Evolutionary conservation across 176 grass and related monocot genomes (phyloP).

Genomic region (Avena atlantica): DNA sequence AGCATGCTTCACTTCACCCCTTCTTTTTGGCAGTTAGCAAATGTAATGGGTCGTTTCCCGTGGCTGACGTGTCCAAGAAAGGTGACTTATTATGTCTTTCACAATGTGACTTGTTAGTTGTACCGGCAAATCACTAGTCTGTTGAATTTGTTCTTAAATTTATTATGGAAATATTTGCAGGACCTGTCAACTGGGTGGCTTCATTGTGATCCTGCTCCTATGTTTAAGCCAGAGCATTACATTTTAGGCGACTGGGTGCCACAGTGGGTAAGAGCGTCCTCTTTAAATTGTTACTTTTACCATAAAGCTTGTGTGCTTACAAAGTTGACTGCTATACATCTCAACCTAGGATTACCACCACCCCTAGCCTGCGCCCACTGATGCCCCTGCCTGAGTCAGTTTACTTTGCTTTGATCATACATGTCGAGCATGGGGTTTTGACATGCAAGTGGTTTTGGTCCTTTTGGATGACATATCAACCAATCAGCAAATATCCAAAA

Average conservation of each 20-base stretch:
- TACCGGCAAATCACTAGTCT: conserved; percentile 28
- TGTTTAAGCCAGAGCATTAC: conserved; percentile 89
- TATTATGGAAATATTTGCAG: conserved; percentile 54
- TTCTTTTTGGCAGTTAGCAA: conserved; percentile 73
- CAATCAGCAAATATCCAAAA: conserved; percentile 10
- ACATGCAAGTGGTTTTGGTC: conserved; percentile 1
- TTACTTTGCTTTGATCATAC: background rate
- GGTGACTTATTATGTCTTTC: conserved; percentile 50
- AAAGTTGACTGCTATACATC: background rate
- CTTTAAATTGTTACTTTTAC: conserved; percentile 31
- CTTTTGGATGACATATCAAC: conserved; percentile 10
- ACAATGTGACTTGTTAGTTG: conserved; percentile 32
- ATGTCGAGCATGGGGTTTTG: background rate
- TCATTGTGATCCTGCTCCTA: conserved; percentile 81
- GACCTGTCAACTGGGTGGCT: conserved; percentile 96
- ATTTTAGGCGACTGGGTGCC: conserved; percentile 61
- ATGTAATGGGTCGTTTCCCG: conserved; percentile 81
- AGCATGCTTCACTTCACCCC: background rate
- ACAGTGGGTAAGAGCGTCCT: conserved; percentile 63
- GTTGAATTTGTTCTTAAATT: conserved; percentile 41
- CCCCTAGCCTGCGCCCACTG: background rate
- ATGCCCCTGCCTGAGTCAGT: background rate
- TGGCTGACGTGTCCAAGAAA: conserved; percentile 96
- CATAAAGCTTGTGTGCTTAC: conserved; percentile 8
- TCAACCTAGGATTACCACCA: background rate